Conservation (phyloP, 768 basidiomycete genomes). For the Russula vinacea region DNA sequence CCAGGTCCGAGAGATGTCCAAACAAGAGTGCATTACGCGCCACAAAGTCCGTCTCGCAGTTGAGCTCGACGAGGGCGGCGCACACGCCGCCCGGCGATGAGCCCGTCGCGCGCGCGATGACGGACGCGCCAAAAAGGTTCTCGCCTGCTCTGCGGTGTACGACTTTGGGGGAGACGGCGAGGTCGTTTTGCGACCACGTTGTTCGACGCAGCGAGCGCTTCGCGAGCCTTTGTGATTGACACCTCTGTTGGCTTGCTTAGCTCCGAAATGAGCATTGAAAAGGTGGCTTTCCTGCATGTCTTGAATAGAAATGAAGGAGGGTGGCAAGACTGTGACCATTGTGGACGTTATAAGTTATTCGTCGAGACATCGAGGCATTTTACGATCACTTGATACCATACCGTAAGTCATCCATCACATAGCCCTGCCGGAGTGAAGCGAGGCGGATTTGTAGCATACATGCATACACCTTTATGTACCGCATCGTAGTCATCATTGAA, state of each 20-base stretch:
- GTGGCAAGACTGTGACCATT: slow-evolving; percentile 15
- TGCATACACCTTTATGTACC: too few species aligned
- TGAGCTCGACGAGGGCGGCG: slow-evolving; percentile 86
- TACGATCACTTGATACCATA: too few species aligned
- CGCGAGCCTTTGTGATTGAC: slow-evolving; percentile 82
- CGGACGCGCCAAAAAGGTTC: slow-evolving; percentile 67
- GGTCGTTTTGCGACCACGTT: slow-evolving; percentile 82
- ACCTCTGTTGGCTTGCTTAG: slow-evolving; percentile 78
- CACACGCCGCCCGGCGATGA: slow-evolving; percentile 48
- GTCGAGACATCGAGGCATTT: too few species aligned
- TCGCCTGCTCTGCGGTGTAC: slow-evolving; percentile 66
- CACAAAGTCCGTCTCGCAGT: slow-evolving; percentile 98
- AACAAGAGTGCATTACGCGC: slow-evolving; percentile 87
- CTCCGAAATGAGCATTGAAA: slow-evolving; percentile 78
- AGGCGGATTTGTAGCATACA: too few species aligned
- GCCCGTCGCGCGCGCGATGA: slow-evolving; percentile 62
- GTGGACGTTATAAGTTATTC: neutral
- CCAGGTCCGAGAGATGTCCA: slow-evolving; percentile 68
- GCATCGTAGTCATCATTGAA: too few species aligned
- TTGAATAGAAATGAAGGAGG: slow-evolving; percentile 50
- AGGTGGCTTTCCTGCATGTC: slow-evolving; percentile 52
- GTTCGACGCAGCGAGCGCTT: slow-evolving; percentile 72
- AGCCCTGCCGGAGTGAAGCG: too few species aligned
- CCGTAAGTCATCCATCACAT: too few species aligned
- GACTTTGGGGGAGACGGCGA: slow-evolving; percentile 70